A percentile compares a stretch with the other conserved stretches of the same genome.
These are phyloP conservation scores for Parathielavia appendiculata DNA, from an alignment of 495 filamentous ascomycete genomes.

Conservation along the genomic window DNA sequence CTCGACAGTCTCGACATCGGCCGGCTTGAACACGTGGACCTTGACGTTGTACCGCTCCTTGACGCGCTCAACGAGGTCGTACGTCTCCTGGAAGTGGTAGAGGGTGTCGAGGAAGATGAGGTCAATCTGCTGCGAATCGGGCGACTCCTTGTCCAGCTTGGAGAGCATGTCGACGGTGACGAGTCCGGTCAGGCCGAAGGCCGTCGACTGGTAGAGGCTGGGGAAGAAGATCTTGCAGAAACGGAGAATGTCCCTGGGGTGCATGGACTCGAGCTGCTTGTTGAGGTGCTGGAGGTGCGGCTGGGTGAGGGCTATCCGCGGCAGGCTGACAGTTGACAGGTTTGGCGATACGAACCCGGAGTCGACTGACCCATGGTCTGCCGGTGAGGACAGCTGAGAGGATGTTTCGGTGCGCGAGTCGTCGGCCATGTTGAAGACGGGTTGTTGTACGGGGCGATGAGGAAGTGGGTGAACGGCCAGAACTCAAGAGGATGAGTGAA, in stretches of 20 bases:
- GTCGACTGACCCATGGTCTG: slow-evolving; percentile 51
- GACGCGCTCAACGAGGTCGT: slow-evolving; percentile 73
- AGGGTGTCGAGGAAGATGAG: slow-evolving; percentile 96
- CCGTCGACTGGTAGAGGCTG: slow-evolving; percentile 91
- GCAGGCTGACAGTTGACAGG: slow-evolving; percentile 46
- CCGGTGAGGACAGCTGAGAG: slow-evolving; percentile 34
- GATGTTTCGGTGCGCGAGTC: slow-evolving; percentile 23
- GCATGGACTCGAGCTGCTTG: slow-evolving; percentile 74
- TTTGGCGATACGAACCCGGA: slow-evolving; percentile 83
- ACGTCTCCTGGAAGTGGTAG: slow-evolving; percentile 90
- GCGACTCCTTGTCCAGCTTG: slow-evolving; percentile 65
- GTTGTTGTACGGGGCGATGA: neutral
- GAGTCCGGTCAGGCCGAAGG: slow-evolving; percentile 90
- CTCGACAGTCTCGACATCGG: slow-evolving; percentile 58
- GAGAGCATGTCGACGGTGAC: slow-evolving; percentile 94
- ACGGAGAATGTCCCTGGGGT: slow-evolving; percentile 72
- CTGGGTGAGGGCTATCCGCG: slow-evolving; percentile 71
- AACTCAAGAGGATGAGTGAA: slow-evolving; percentile 3
- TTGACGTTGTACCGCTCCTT: slow-evolving; percentile 67
- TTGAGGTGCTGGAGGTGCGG: slow-evolving; percentile 88
- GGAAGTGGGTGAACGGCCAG: neutral
- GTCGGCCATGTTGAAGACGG: slow-evolving; percentile 29
- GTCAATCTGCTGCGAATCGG: slow-evolving; percentile 62
- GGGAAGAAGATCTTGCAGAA: slow-evolving; percentile 91
- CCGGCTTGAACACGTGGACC: slow-evolving; percentile 85